Evolutionary conservation across 371 early-diverging fungal species (phyloP).

Genomic region (Cokeromyces recurvatus): DNA sequence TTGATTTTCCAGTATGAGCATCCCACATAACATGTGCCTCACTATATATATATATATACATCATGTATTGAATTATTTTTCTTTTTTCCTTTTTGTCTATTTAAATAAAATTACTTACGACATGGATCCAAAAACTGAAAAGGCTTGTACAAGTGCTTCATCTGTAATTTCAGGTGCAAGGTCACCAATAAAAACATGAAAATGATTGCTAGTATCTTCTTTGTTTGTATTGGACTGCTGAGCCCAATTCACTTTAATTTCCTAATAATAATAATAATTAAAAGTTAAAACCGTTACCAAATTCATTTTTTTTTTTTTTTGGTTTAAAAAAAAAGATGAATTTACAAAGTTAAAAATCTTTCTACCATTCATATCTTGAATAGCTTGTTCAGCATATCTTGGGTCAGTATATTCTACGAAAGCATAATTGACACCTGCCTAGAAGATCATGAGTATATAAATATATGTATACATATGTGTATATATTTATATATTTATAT

Average conservation of each 20-base stretch:
- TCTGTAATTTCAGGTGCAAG: slow-evolving; percentile 83
- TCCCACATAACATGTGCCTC: slow-evolving; percentile 72
- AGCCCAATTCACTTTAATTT: slow-evolving; percentile 51
- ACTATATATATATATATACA: slow-evolving; percentile 1
- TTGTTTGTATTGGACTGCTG: slow-evolving; percentile 25
- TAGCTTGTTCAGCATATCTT: slow-evolving; percentile 68
- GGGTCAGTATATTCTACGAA: slow-evolving; percentile 84
- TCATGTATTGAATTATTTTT: too few relatives aligned
- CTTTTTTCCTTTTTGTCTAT: background rate
- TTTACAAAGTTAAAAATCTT: slow-evolving; percentile 56
- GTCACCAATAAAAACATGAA: slow-evolving; percentile 81
- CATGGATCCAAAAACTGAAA: slow-evolving; percentile 56
- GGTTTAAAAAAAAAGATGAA: background rate
- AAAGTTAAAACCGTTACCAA: background rate
- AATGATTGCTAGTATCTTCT: slow-evolving; percentile 67
- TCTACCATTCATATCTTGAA: slow-evolving; percentile 74
- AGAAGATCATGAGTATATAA: too few relatives aligned
- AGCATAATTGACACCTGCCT: slow-evolving; percentile 74
- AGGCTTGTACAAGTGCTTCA: slow-evolving; percentile 64
- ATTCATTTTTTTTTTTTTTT: background rate
- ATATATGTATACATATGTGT: too few relatives aligned
- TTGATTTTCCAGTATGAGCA: slow-evolving; percentile 70
- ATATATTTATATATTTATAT: too few relatives aligned
- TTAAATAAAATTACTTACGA: slow-evolving; percentile 59
- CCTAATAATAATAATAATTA: too few relatives aligned